phyloP scores from a whole-genome alignment of 208 protist genomes.

The Phytomonas sp. region DNA sequence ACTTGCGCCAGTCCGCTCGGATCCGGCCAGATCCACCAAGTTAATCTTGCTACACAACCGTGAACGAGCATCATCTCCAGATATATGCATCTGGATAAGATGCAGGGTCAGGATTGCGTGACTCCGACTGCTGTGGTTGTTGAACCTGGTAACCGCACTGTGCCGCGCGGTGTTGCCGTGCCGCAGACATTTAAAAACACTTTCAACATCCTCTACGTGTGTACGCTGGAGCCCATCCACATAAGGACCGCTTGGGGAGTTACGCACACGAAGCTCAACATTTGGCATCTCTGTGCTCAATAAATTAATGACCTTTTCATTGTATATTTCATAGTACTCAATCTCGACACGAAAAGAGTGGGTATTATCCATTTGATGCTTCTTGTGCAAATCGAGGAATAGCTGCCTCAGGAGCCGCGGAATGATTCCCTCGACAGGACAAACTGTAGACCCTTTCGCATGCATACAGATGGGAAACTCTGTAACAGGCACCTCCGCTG shows the following conservation, averaged over 20 bases:
- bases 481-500: too few relatives aligned
- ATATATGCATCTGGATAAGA: constrained; percentile 19
- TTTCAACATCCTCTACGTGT: constrained; percentile 40
- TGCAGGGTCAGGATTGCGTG: constrained; percentile 79
- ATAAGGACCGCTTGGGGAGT: constrained; percentile 55
- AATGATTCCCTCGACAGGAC: constrained; percentile 51
- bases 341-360: constrained; percentile 76
- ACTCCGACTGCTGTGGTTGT: constrained; percentile 72
- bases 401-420: constrained; percentile 59
- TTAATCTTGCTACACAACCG: constrained; percentile 24
- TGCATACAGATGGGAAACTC: not conserved
- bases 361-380: constrained; percentile 44
- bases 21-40: constrained; percentile 90
- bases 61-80: not conserved
- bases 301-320: constrained; percentile 86
- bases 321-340: constrained; percentile 90
- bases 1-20: constrained; percentile 75
- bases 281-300: constrained; percentile 13
- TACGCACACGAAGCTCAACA: constrained; percentile 61
- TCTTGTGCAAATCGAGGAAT: constrained; percentile 42
- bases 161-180: constrained; percentile 67
- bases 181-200: constrained; percentile 50
- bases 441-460: too few relatives aligned
- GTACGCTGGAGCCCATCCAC: constrained; percentile 64
- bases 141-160: constrained; percentile 78